A percentile compares a stretch with the other conserved stretches of the same genome.
These are phyloP conservation scores for Alnus rubra DNA, from an alignment of 306 rosid species.

Conservation along the genomic window DNA sequence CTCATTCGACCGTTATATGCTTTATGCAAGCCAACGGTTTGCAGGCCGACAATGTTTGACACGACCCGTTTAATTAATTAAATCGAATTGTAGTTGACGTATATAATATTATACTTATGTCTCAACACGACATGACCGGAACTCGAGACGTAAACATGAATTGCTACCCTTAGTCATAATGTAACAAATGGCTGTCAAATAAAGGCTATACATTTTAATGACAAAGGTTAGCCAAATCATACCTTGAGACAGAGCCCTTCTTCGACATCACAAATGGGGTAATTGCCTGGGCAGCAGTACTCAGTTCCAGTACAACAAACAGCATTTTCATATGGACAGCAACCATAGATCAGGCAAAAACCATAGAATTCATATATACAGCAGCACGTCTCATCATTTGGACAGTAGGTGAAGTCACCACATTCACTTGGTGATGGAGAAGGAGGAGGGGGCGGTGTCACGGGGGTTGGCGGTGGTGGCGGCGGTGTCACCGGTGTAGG, in stretches of 20 bases:
- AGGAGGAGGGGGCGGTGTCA: conserved; percentile 47
- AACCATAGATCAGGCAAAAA: conserved; percentile 60
- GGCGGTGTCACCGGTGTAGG: conserved; percentile 29
- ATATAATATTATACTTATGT: no score
- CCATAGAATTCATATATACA: conserved; percentile 41
- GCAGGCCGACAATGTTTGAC: no score
- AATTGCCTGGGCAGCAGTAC: conserved; percentile 72
- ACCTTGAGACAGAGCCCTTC: conserved; percentile 72
- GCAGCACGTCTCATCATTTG: conserved; percentile 67
- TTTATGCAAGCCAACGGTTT: no score
- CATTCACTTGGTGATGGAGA: conserved; percentile 71
- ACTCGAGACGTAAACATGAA: neutral
- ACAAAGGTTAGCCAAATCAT: neutral
- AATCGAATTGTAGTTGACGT: no score
- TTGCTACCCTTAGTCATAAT: neutral
- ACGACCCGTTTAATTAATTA: no score
- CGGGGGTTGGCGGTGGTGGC: conserved; percentile 24
- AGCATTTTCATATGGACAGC: conserved; percentile 66
- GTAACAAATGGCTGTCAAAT: neutral
- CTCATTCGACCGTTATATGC: neutral
- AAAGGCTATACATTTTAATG: neutral
- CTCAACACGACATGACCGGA: no score
- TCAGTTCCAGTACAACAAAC: conserved; percentile 70
- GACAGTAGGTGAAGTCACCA: conserved; percentile 65
- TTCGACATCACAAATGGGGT: conserved; percentile 64